Percentiles rank a stretch among this genome's conserved stretches.
phyloP scores from a whole-genome alignment of 768 basidiomycete genomes.

The Dacryopinax primogenitus region DNA sequence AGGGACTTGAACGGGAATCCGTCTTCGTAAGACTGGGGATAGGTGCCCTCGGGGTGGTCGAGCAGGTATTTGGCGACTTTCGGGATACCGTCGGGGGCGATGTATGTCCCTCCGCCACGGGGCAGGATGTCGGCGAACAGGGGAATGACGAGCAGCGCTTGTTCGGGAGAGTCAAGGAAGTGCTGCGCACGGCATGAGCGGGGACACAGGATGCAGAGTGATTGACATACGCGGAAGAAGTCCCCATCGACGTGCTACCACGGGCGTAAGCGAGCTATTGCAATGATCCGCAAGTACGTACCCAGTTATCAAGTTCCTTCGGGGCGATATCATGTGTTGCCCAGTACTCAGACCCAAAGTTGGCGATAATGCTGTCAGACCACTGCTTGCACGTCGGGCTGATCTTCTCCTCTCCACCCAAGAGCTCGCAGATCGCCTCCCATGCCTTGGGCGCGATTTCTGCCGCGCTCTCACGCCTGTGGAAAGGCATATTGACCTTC shows the following conservation, averaged over 20 bases:
- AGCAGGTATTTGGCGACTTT: slow-evolving; percentile 19
- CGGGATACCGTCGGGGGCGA: slow-evolving; percentile 42
- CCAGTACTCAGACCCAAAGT: slow-evolving; percentile 39
- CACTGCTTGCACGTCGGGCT: slow-evolving; percentile 25
- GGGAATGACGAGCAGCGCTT: slow-evolving; percentile 49
- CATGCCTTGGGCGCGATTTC: slow-evolving; percentile 44
- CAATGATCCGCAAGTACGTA: too few relatives aligned
- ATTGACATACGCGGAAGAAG: slow-evolving; percentile 10
- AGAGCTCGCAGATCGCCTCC: slow-evolving; percentile 48
- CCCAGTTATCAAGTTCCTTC: slow-evolving; percentile 44
- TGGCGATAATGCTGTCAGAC: slow-evolving; percentile 53
- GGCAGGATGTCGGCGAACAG: slow-evolving; percentile 45
- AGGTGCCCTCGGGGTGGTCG: slow-evolving; percentile 17
- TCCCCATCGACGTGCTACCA: slow-evolving; percentile 35
- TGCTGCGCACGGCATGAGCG: slow-evolving; percentile 10
- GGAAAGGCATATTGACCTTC: slow-evolving; percentile 42
- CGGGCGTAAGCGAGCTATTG: too few relatives aligned
- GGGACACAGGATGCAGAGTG: background rate
- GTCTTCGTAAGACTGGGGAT: background rate
- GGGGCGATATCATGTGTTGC: slow-evolving; percentile 29
- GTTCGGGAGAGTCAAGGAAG: slow-evolving; percentile 53
- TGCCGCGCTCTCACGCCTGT: slow-evolving; percentile 34
- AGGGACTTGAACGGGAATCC: slow-evolving; percentile 27
- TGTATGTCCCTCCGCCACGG: slow-evolving; percentile 47
- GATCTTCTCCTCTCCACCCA: slow-evolving; percentile 48